phyloP scores from a whole-genome alignment of 116 monocot genomes.

The Dioscorea cayenensis region DNA sequence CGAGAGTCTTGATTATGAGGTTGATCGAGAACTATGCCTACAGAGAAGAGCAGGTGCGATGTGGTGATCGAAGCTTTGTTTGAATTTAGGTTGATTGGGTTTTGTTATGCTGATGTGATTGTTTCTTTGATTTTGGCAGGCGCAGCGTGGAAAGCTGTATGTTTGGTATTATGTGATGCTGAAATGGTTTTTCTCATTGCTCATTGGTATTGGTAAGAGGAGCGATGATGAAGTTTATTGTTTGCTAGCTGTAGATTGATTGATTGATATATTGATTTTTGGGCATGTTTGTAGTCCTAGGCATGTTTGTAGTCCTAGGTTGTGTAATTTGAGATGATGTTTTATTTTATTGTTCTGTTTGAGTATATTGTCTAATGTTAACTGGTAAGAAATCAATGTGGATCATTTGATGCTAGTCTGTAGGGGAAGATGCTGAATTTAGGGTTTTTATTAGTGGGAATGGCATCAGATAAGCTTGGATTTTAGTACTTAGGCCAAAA shows the following conservation, averaged over 20 bases:
- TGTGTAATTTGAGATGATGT: background rate
- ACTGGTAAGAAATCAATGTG: too few relatives aligned
- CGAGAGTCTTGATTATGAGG: constrained; percentile 97
- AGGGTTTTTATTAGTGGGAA: too few relatives aligned
- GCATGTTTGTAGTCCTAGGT: background rate
- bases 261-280: background rate
- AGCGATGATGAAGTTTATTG: background rate
- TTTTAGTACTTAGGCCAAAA: too few relatives aligned
- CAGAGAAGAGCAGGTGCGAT: constrained; percentile 72
- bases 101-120: background rate
- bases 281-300: too few relatives aligned
- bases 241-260: background rate
- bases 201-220: constrained; percentile 79
- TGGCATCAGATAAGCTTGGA: too few relatives aligned
- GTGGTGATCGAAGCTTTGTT: constrained; percentile 1
- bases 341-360: too few relatives aligned
- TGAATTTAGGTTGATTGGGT: background rate
- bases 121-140: constrained; percentile 31
- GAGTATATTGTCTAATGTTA: too few relatives aligned
- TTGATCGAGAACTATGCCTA: constrained; percentile 96
- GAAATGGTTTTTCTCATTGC: constrained; percentile 85
- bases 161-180: constrained; percentile 71
- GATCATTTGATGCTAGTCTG: too few relatives aligned
- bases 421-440: too few relatives aligned
- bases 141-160: constrained; percentile 74